phyloP scores from a whole-genome alignment of 148 eudicot genomes.

The Rhododendron ovatum region DNA sequence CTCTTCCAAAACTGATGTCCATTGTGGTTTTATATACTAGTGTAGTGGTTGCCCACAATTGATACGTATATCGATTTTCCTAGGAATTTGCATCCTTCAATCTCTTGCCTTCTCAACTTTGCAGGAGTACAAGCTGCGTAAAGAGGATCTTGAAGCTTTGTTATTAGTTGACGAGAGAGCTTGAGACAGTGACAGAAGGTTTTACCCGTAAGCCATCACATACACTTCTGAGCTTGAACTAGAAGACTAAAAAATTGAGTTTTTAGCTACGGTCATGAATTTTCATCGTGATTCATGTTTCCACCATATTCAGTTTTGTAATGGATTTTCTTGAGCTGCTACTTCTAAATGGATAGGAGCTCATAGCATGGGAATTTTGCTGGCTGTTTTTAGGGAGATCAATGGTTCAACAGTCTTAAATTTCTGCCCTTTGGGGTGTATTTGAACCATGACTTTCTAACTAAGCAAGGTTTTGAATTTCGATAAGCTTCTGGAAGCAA shows the following conservation, averaged over 20 bases:
- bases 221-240: not conserved
- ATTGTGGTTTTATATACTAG: not conserved
- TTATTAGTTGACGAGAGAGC: constrained; percentile 47
- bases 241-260: not conserved
- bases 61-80: not conserved
- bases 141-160: constrained; percentile 76
- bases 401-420: not conserved
- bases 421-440: not conserved
- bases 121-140: constrained; percentile 71
- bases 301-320: not conserved
- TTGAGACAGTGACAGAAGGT: not conserved
- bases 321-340: not conserved
- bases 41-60: not conserved
- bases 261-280: not conserved
- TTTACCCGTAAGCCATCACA: not conserved
- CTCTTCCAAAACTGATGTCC: not conserved
- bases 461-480: not conserved
- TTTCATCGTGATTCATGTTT: not conserved
- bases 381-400: not conserved
- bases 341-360: not conserved
- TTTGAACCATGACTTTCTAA: not conserved
- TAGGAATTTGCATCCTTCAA: not conserved
- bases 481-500: not conserved
- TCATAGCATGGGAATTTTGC: not conserved
- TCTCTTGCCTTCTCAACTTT: constrained; percentile 6